Percentiles rank a stretch among this genome's conserved stretches.
Evolutionary conservation across 2,329 filamentous ascomycete species (phyloP).

Genomic region (Chaetomium sp.): DNA sequence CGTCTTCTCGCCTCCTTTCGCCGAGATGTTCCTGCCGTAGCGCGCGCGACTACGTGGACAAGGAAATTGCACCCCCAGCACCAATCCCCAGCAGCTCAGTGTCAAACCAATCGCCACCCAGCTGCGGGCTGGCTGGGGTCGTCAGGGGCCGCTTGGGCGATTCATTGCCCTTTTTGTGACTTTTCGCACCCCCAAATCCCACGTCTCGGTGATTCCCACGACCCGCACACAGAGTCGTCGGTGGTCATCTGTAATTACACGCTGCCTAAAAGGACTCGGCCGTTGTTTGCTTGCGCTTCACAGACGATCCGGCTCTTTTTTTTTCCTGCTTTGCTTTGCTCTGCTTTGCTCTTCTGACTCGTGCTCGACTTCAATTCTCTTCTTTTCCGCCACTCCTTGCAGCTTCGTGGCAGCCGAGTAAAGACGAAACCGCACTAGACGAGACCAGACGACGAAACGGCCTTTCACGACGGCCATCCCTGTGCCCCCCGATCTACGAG

Average conservation of each 20-base stretch:
- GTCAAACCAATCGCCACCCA: slow-evolving; percentile 10
- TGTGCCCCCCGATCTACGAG: slow-evolving; percentile 5
- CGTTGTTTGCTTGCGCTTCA: slow-evolving; percentile 3
- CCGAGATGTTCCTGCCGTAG: slow-evolving; percentile 31
- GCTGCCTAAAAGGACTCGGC: neutral
- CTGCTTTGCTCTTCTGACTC: slow-evolving; percentile 17
- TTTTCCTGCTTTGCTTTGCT: slow-evolving; percentile 1
- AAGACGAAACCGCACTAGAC: slow-evolving; percentile 8
- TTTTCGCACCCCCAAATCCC: slow-evolving; percentile 13
- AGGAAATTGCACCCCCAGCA: slow-evolving; percentile 31
- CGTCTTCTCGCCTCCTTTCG: slow-evolving; percentile 12
- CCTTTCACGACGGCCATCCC: neutral
- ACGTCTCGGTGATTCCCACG: slow-evolving; percentile 9
- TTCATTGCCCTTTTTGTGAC: slow-evolving; percentile 13
- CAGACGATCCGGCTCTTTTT: neutral
- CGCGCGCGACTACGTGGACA: slow-evolving; percentile 35
- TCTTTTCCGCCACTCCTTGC: slow-evolving; percentile 4
- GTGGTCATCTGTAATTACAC: slow-evolving; percentile 15
- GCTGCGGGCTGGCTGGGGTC: slow-evolving; percentile 2
- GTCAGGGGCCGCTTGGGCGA: slow-evolving; percentile 16
- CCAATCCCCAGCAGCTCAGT: neutral
- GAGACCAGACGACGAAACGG: slow-evolving; percentile 12
- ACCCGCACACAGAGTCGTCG: slow-evolving; percentile 7
- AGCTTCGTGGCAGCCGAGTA: slow-evolving; percentile 5
- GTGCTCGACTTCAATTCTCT: slow-evolving; percentile 7